A percentile compares a stretch with the other conserved stretches of the same genome.
Conservation (phyloP, 345 rosid genomes). For the Moricandia arvensis region DNA sequence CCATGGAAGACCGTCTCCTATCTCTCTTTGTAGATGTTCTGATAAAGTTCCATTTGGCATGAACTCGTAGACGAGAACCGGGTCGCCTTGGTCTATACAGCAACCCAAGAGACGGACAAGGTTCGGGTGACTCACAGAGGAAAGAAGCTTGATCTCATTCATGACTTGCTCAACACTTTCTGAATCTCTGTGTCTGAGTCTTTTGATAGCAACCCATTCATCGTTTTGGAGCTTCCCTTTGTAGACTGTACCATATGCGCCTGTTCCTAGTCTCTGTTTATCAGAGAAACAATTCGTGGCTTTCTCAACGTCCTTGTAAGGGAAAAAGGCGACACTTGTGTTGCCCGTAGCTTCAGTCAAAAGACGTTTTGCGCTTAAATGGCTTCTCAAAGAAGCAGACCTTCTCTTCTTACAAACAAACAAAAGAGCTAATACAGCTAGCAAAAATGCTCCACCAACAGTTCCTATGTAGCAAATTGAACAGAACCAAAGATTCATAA, state of each 20-base stretch:
- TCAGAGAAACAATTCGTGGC: conserved; percentile 76
- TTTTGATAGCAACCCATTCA: conserved; percentile 83
- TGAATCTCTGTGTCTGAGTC: conserved; percentile 67
- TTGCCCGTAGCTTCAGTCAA: conserved; percentile 72
- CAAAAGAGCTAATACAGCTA: conserved; percentile 44
- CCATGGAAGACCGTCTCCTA: conserved; percentile 80
- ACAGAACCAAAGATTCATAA: conserved; percentile 15
- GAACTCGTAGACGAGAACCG: conserved; percentile 81
- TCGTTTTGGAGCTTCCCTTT: conserved; percentile 67
- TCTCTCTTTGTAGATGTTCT: conserved; percentile 82
- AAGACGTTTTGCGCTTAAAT: conserved; percentile 68
- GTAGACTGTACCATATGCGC: conserved; percentile 95
- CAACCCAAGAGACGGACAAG: conserved; percentile 88
- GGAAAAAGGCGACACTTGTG: conserved; percentile 64
- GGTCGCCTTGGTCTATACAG: conserved; percentile 87
- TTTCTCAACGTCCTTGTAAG: conserved; percentile 72
- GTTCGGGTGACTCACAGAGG: conserved; percentile 90
- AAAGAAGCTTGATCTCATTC: conserved; percentile 94
- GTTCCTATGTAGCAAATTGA: conserved; percentile 44
- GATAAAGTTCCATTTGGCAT: conserved; percentile 89
- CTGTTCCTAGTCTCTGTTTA: conserved; percentile 74
- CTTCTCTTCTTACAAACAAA: conserved; percentile 45
- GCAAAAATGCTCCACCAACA: conserved; percentile 55
- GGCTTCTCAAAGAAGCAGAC: conserved; percentile 47
- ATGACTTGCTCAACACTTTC: conserved; percentile 82